A percentile compares a stretch with the other conserved stretches of the same genome.
Conservation (phyloP, 2,329 filamentous ascomycete species). For the Fusarium zealandicum region DNA sequence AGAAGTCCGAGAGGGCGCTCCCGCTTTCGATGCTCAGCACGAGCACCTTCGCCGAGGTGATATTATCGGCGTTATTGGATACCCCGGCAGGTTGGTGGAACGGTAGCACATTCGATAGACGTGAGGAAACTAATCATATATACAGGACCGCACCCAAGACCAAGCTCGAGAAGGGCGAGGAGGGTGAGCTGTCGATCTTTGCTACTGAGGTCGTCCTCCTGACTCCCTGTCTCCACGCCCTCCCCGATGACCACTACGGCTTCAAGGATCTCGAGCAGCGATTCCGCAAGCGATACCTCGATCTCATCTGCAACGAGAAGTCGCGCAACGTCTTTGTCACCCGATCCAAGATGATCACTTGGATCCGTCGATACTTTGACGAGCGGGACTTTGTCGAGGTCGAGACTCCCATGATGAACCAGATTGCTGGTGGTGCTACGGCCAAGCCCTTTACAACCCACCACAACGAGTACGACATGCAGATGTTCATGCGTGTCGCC, state of each 20-base stretch:
- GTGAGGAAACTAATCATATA: constrained; percentile 34
- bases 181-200: constrained; percentile 91
- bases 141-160: constrained; percentile 85
- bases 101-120: neutral
- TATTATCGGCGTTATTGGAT: constrained; percentile 71
- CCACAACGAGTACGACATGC: constrained; percentile 95
- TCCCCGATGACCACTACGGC: constrained; percentile 87
- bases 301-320: constrained; percentile 94
- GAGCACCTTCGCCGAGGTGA: constrained; percentile 89
- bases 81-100: constrained; percentile 39
- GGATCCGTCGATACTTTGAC: constrained; percentile 89
- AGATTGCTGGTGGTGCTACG: constrained; percentile 93
- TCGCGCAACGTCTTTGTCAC: constrained; percentile 85
- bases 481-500: constrained; percentile 93
- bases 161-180: constrained; percentile 75
- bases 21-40: constrained; percentile 85
- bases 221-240: constrained; percentile 81
- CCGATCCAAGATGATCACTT: constrained; percentile 85
- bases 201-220: constrained; percentile 85
- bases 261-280: constrained; percentile 96
- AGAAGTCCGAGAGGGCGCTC: constrained; percentile 70
- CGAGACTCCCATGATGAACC: constrained; percentile 97
- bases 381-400: constrained; percentile 89
- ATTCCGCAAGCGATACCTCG: constrained; percentile 91
- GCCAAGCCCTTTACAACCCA: constrained; percentile 92